Percentiles rank a stretch among this genome's conserved stretches.
phyloP scores from a whole-genome alignment of 148 eudicot species.

The Salicornia ramosissima region DNA sequence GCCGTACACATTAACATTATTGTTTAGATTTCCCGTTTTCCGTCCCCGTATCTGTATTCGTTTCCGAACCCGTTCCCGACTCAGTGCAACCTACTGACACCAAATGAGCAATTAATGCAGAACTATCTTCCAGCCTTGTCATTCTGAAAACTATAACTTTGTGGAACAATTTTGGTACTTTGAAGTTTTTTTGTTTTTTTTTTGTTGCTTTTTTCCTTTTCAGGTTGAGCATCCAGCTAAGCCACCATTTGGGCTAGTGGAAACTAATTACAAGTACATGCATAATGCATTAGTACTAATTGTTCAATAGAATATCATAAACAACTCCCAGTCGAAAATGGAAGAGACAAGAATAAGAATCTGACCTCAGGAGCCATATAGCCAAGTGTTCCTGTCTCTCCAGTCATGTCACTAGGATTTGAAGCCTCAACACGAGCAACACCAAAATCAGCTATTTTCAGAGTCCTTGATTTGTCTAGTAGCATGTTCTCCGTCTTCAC shows the following conservation, averaged over 20 bases:
- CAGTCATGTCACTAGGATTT: slow-evolving; percentile 96
- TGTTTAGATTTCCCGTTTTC: too few relatives aligned
- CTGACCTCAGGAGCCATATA: slow-evolving; percentile 99
- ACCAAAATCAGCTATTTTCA: slow-evolving; percentile 96
- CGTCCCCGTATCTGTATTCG: too few relatives aligned
- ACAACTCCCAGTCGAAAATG: not conserved
- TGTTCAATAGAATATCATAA: not conserved
- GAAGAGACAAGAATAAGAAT: not conserved
- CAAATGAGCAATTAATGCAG: not conserved
- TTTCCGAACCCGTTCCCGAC: too few relatives aligned
- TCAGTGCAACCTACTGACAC: too few relatives aligned
- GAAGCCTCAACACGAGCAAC: slow-evolving; percentile 99
- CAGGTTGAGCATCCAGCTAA: not conserved
- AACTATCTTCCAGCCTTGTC: not conserved
- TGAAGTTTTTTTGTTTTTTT: too few relatives aligned
- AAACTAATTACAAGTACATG: not conserved
- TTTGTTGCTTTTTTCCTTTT: too few relatives aligned
- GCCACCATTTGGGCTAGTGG: not conserved
- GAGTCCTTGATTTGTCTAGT: slow-evolving; percentile 80
- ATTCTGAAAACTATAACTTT: not conserved
- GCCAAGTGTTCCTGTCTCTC: slow-evolving; percentile 97
- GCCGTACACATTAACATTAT: too few relatives aligned
- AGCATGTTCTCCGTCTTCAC: slow-evolving; percentile 98
- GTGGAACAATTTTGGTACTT: not conserved
- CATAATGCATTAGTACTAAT: not conserved